These are phyloP conservation scores for Suillus subalutaceus DNA, from an alignment of 768 basidiomycete species.

Conservation along the genomic window DNA sequence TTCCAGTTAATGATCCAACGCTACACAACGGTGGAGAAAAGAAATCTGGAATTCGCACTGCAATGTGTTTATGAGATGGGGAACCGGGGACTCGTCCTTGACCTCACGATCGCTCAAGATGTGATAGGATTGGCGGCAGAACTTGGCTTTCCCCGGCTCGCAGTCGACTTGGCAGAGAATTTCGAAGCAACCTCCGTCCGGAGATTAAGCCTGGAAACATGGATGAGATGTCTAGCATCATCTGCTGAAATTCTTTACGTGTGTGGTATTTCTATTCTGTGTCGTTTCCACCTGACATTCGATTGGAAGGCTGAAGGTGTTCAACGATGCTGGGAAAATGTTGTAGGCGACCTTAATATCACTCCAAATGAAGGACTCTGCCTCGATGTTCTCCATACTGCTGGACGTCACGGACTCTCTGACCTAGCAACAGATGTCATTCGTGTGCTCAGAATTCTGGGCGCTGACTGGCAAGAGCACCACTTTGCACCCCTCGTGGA, in stretches of 20 bases:
- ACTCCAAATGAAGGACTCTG: slow-evolving; percentile 78
- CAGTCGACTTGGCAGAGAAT: slow-evolving; percentile 66
- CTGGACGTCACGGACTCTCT: slow-evolving; percentile 71
- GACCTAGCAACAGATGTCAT: slow-evolving; percentile 71
- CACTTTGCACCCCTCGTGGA: slow-evolving; percentile 82
- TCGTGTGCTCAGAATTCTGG: slow-evolving; percentile 51
- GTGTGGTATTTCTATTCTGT: slow-evolving; percentile 34
- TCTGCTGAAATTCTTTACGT: slow-evolving; percentile 73
- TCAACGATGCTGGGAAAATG: slow-evolving; percentile 58
- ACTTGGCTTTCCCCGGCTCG: slow-evolving; percentile 61
- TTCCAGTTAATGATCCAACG: slow-evolving; percentile 58
- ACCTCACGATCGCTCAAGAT: slow-evolving; percentile 49
- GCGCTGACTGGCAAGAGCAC: slow-evolving; percentile 59
- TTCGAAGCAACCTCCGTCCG: slow-evolving; percentile 61
- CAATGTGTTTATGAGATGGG: slow-evolving; percentile 65
- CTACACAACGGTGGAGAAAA: slow-evolving; percentile 37
- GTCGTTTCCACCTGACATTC: slow-evolving; percentile 2
- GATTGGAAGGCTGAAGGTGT: slow-evolving; percentile 66
- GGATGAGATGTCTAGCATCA: slow-evolving; percentile 68
- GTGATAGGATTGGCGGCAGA: slow-evolving; percentile 59
- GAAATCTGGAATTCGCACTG: slow-evolving; percentile 67
- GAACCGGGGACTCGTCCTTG: slow-evolving; percentile 49
- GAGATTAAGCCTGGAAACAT: slow-evolving; percentile 53
- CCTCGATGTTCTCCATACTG: slow-evolving; percentile 68
- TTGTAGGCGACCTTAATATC: slow-evolving; percentile 53